These are phyloP conservation scores for Leccinum subgranulosum DNA, from an alignment of 768 basidiomycete genomes.

Conservation along the genomic window DNA sequence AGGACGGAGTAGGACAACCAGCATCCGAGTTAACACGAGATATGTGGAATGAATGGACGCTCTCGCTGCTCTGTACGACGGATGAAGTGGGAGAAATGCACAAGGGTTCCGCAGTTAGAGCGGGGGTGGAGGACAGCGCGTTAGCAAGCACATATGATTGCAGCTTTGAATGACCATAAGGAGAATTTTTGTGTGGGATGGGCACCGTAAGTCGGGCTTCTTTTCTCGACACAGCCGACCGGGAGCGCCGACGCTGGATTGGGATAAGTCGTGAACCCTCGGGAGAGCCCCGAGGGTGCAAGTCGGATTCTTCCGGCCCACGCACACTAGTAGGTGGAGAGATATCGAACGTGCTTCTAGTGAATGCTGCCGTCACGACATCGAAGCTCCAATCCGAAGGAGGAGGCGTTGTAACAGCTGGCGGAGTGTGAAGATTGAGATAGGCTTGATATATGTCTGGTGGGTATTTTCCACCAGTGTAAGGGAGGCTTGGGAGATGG, in stretches of 20 bases:
- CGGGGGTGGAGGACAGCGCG: conserved; percentile 27
- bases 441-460: conserved; percentile 32
- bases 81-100: conserved; percentile 27
- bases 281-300: conserved; percentile 6
- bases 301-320: conserved; percentile 12
- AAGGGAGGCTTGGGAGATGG: conserved; percentile 30
- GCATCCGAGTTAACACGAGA: conserved; percentile 20
- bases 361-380: conserved; percentile 20
- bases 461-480: conserved; percentile 32
- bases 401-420: conserved; percentile 10
- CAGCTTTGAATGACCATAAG: conserved; percentile 30
- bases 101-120: conserved; percentile 26
- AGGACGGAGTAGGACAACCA: conserved; percentile 23
- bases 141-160: conserved; percentile 25
- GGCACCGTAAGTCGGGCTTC: conserved; percentile 28
- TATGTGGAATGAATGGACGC: conserved; percentile 19
- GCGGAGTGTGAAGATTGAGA: conserved; percentile 11
- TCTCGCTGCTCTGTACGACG: conserved; percentile 26
- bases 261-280: conserved; percentile 14
- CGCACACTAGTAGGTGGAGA: conserved; percentile 5
- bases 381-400: conserved; percentile 1
- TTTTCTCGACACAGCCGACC: conserved; percentile 32
- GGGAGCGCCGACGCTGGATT: conserved; percentile 33
- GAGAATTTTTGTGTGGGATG: conserved; percentile 26
- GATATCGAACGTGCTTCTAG: conserved; percentile 23